Evolutionary conservation across 805 yeast genomes (phyloP), one percentile per base, ranked within the genome.

Genomic region (Metschnikowia lunata): DNA sequence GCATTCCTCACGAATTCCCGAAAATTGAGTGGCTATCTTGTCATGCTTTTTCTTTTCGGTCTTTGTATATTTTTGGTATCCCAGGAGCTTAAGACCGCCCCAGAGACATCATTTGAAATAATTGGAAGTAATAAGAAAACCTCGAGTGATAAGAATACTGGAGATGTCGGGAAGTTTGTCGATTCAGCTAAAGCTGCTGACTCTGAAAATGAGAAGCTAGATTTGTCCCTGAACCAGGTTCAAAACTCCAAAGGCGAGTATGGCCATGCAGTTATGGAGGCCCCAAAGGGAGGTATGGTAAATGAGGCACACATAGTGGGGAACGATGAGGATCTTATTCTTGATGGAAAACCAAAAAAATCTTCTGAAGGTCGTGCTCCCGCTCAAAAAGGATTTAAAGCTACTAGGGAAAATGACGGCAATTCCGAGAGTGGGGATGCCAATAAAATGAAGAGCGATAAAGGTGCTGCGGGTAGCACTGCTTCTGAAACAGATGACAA

Each of bases 201-300:
- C 45, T 60, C 61, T 40, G 73, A 66, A 37, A 51, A 47, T 26
- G 63, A 60, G 34, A 67, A 66, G 45, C 46, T 52, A 12, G 72
- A 59, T 23, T 64, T 71, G 56, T 73, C 74, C 2, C 62, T 56
- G 26, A 69, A 69, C 51, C 51, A 64, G 53, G 73, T 69, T 7
- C 58, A 61, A 36, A 68, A 66, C 34, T 60, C 70, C 7, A 63
- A 67, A 45, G 75, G 72, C 5, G 67, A 68, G 36, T 60, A 60
- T 36, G 73, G 73, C 5, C 44, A 56, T 31, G 75, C 72, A 2
- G 66, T 71, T 4, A 56, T 54, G 13, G 74, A 71, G 43, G 76
- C 76, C 4, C 76, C 76, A 10, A 69, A 67, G 52, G 76, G 76
- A 11, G 76, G 76, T 2, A 59, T 69, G 45, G 76, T 74, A 33